Percentiles rank a stretch among this genome's conserved stretches.
Evolutionary conservation across 768 basidiomycete species (phyloP).

Genomic region (Tubosaeta sp.): DNA sequence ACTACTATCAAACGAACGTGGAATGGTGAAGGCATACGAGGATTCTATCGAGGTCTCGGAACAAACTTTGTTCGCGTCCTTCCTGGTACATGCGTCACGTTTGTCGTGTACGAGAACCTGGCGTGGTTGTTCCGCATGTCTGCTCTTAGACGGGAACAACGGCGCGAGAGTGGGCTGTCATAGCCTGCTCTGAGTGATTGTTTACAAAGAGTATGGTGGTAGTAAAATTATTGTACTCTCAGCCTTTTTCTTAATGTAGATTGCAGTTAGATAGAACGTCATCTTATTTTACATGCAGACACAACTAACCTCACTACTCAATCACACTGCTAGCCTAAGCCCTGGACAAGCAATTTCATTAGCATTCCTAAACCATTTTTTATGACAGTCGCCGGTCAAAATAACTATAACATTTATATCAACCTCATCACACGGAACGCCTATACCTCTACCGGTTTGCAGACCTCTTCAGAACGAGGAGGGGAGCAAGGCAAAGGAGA

Average conservation of each 20-base stretch:
- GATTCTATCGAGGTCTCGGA: constrained; percentile 93
- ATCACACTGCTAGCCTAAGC: background rate
- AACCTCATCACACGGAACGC: constrained; percentile 22
- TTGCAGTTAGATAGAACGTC: constrained; percentile 5
- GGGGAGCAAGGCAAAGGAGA: constrained; percentile 16
- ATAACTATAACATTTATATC: constrained; percentile 29
- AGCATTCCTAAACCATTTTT: constrained; percentile 1
- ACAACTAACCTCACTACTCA: constrained; percentile 7
- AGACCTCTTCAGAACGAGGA: constrained; percentile 25
- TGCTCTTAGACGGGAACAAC: constrained; percentile 49
- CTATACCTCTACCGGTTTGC: constrained; percentile 22
- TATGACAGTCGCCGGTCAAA: constrained; percentile 19
- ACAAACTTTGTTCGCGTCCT: constrained; percentile 93
- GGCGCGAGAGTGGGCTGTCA: background rate
- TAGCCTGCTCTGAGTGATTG: background rate
- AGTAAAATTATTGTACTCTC: constrained; percentile 7
- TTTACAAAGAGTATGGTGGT: background rate
- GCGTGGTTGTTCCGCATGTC: constrained; percentile 74
- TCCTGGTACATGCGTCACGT: constrained; percentile 96
- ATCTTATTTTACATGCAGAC: constrained; percentile 8
- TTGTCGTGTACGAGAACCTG: constrained; percentile 94
- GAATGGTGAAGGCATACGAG: constrained; percentile 70
- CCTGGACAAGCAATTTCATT: constrained; percentile 4
- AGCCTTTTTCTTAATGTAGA: background rate
- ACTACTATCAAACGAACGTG: constrained; percentile 78